Evolutionary conservation across 192 early-diverging fungal species (phyloP).

Genomic region (Blastocladiella britannica): DNA sequence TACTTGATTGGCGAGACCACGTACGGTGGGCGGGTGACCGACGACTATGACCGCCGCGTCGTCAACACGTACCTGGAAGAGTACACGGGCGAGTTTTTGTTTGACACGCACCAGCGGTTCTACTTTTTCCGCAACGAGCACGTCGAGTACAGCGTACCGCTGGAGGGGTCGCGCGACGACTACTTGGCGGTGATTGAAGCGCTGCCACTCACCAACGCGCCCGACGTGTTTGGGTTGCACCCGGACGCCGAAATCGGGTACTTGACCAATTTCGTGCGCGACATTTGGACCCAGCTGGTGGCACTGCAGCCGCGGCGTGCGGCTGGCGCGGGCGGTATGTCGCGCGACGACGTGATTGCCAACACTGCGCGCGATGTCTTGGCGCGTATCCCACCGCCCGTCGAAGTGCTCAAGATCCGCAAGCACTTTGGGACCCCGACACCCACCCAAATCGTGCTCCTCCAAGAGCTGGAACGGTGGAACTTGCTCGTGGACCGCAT

Average conservation of each 20-base stretch:
- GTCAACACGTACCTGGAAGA: constrained; percentile 66
- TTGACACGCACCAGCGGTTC: constrained; percentile 45
- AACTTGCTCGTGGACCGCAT: constrained; percentile 43
- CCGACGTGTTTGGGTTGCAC: constrained; percentile 89
- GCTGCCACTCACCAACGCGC: constrained; percentile 82
- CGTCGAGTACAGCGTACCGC: constrained; percentile 43
- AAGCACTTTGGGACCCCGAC: constrained; percentile 47
- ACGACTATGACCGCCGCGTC: constrained; percentile 64
- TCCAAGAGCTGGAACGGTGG: constrained; percentile 35
- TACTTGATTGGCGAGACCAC: constrained; percentile 66
- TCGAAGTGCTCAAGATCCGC: constrained; percentile 6
- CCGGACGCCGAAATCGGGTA: constrained; percentile 78
- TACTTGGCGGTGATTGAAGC: constrained; percentile 72
- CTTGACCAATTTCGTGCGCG: constrained; percentile 54
- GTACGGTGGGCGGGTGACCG: constrained; percentile 95
- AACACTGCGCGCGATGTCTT: constrained; percentile 38
- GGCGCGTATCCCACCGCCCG: constrained; percentile 29
- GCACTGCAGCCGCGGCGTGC: constrained; percentile 32
- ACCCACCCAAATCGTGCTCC: constrained; percentile 59
- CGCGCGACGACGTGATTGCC: constrained; percentile 36
- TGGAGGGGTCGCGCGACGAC: constrained; percentile 60
- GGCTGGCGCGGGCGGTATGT: constrained; percentile 36
- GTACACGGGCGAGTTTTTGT: constrained; percentile 56
- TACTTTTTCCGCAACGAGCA: constrained; percentile 58
- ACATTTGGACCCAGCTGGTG: constrained; percentile 38